phyloP scores from a whole-genome alignment of 805 yeast species.

The Candida methanosorbosa region DNA sequence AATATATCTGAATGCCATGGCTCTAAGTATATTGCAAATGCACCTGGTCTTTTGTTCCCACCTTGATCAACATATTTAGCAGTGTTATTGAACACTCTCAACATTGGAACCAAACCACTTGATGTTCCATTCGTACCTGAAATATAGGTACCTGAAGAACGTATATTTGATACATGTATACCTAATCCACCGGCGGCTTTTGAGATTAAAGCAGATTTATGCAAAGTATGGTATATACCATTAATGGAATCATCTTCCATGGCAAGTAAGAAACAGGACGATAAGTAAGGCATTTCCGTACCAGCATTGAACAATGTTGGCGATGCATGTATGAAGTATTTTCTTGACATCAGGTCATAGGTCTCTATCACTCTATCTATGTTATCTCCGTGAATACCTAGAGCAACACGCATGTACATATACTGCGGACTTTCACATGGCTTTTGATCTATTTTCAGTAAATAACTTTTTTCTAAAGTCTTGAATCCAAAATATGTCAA shows the following conservation, averaged over 20 bases:
- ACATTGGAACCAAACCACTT: conserved; percentile 92
- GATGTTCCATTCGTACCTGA: conserved; percentile 92
- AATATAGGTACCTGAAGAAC: conserved; percentile 80
- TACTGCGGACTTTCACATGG: conserved; percentile 92
- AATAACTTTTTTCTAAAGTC: conserved; percentile 84
- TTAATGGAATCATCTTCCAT: conserved; percentile 94
- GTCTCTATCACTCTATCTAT: conserved; percentile 66
- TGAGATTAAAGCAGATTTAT: conserved; percentile 82
- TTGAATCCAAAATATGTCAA: conserved; percentile 84
- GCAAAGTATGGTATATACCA: conserved; percentile 85
- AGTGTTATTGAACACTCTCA: conserved; percentile 89
- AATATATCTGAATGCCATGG: conserved; percentile 96
- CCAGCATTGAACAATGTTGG: conserved; percentile 95
- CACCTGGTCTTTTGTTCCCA: conserved; percentile 97
- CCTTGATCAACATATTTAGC: conserved; percentile 98
- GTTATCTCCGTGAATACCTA: conserved; percentile 78
- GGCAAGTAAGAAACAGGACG: conserved; percentile 87
- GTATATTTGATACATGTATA: conserved; percentile 75
- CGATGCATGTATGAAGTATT: conserved; percentile 88
- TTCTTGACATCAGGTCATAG: conserved; percentile 77
- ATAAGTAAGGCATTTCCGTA: conserved; percentile 73
- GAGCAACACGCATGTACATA: conserved; percentile 81
- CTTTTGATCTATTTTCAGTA: conserved; percentile 52
- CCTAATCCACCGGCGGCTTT: conserved; percentile 97
- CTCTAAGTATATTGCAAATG: conserved; percentile 87